Evolutionary conservation across 495 filamentous ascomycete species (phyloP).

Genomic region (Xylaria curta): DNA sequence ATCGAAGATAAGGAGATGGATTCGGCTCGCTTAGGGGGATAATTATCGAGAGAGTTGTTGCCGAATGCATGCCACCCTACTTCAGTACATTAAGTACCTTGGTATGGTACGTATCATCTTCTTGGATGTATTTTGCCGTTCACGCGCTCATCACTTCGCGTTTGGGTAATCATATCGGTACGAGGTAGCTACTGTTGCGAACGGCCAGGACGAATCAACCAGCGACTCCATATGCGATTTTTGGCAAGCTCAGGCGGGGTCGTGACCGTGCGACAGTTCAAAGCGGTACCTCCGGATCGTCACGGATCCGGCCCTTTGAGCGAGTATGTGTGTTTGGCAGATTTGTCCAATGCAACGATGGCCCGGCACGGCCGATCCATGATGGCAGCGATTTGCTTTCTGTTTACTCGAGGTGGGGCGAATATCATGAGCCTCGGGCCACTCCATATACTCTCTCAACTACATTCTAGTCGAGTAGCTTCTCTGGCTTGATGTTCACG

Average conservation of each 20-base stretch:
- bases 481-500: not conserved
- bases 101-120: not conserved
- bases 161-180: conserved; percentile 1
- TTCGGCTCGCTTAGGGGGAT: not conserved
- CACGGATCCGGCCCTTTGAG: not conserved
- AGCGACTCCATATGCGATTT: conserved; percentile 9
- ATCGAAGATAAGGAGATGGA: conserved; percentile 19
- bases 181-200: conserved; percentile 5
- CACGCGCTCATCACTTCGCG: not conserved
- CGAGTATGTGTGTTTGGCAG: conserved; percentile 22
- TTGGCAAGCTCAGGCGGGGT: conserved; percentile 20
- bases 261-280: conserved; percentile 14
- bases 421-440: not conserved
- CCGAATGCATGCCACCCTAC: conserved; percentile 14
- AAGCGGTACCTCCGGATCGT: not conserved
- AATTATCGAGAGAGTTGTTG: not conserved
- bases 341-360: conserved; percentile 22
- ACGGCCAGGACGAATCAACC: not conserved
- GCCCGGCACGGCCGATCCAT: conserved; percentile 2
- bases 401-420: not conserved
- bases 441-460: not conserved
- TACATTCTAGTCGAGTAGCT: not conserved
- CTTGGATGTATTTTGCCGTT: not conserved
- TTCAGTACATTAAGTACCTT: not conserved
- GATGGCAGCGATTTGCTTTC: not conserved